phyloP scores from a whole-genome alignment of 2,329 filamentous ascomycete species.

The Didymella exigua region DNA sequence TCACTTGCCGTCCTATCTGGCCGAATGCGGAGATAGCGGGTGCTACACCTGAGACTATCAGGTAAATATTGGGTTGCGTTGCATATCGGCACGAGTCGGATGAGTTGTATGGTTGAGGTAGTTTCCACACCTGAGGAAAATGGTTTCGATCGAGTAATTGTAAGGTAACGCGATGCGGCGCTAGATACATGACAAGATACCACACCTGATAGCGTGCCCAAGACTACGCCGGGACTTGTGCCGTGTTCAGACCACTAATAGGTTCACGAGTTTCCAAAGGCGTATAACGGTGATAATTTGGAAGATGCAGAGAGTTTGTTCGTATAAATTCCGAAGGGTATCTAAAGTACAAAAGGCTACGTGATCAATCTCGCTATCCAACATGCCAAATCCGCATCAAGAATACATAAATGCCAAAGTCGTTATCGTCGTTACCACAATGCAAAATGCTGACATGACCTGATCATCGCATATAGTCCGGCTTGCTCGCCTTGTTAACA shows the following conservation, averaged over 20 bases:
- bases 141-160: constrained; percentile 16
- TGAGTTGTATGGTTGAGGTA: neutral
- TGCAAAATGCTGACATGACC: neutral
- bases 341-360: constrained; percentile 14
- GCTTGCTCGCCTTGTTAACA: constrained; percentile 86
- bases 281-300: too few species aligned
- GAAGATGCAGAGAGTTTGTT: neutral
- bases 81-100: neutral
- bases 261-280: neutral
- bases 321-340: constrained; percentile 9
- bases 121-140: constrained; percentile 11
- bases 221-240: too few species aligned
- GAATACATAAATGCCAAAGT: constrained; percentile 6
- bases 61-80: neutral
- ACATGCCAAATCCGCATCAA: neutral
- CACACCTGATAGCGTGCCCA: constrained; percentile 18
- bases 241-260: neutral
- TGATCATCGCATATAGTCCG: constrained; percentile 59
- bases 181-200: constrained; percentile 8
- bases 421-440: constrained; percentile 9
- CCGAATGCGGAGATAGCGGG: constrained; percentile 4
- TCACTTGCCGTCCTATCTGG: neutral
- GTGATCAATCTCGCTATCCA: neutral
- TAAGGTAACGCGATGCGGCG: constrained; percentile 2
- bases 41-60: constrained; percentile 9